Evolutionary conservation across 2,329 filamentous ascomycete species (phyloP).

Genomic region (Corynespora cassiicola): DNA sequence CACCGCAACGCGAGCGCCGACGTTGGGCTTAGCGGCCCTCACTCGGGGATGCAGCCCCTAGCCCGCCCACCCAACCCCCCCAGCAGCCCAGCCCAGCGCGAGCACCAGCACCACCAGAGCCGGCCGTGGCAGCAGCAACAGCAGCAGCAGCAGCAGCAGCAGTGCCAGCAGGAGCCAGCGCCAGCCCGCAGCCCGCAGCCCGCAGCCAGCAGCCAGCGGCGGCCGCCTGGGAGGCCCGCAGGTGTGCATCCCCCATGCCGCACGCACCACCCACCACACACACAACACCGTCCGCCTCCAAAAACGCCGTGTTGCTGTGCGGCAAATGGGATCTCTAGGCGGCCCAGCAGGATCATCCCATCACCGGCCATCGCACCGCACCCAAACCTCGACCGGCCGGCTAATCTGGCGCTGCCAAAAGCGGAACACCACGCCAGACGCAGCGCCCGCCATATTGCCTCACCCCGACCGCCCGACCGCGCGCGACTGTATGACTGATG

Average conservation of each 20-base stretch:
- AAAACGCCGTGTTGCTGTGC: no score
- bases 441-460: slow-evolving; percentile 36
- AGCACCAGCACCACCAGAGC: slow-evolving; percentile 2
- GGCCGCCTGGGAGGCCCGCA: no score
- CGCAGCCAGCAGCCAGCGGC: slow-evolving; percentile 9
- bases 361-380: slow-evolving; percentile 26
- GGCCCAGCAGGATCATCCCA: slow-evolving; percentile 29
- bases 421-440: slow-evolving; percentile 29
- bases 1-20: slow-evolving; percentile 12
- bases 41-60: slow-evolving; percentile 16
- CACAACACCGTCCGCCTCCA: no score
- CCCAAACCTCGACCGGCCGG: slow-evolving; percentile 28
- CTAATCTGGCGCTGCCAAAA: slow-evolving; percentile 38
- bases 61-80: no score
- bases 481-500: no score
- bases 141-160: slow-evolving; percentile 18
- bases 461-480: slow-evolving; percentile 30
- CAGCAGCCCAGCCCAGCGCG: no score
- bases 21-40: slow-evolving; percentile 16
- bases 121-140: no score
- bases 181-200: slow-evolving; percentile 17
- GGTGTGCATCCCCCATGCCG: no score
- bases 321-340: slow-evolving; percentile 42
- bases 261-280: background rate
- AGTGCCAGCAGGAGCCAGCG: slow-evolving; percentile 18